A percentile compares a stretch with the other conserved stretches of the same genome.
Conservation (phyloP, 148 eudicot genomes). For the Simmondsia chinensis region DNA sequence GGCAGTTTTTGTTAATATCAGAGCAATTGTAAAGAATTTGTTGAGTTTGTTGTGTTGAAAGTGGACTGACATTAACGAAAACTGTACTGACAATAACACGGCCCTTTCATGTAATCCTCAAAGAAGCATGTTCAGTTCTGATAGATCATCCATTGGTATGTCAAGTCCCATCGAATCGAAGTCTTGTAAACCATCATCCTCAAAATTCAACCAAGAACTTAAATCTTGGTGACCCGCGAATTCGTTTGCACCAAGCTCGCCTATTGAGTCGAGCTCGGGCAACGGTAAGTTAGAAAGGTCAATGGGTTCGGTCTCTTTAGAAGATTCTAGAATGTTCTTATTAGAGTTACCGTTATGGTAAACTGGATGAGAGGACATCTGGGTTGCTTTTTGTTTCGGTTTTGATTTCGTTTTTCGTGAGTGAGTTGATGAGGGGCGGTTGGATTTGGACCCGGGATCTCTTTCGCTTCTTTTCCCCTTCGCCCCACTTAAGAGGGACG, state of each 20-base stretch:
- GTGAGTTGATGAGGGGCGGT: slow-evolving; percentile 41
- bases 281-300: slow-evolving; percentile 38
- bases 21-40: no score
- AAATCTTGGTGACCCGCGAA: slow-evolving; percentile 61
- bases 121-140: slow-evolving; percentile 63
- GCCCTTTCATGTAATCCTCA: no score
- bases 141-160: slow-evolving; percentile 87
- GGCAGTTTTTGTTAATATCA: no score
- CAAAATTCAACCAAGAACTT: slow-evolving; percentile 65
- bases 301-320: slow-evolving; percentile 32
- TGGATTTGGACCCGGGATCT: slow-evolving; percentile 40
- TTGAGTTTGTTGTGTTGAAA: no score
- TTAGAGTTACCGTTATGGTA: no score
- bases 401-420: slow-evolving; percentile 64
- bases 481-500: slow-evolving; percentile 42
- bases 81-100: no score
- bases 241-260: slow-evolving; percentile 40
- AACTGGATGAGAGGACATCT: slow-evolving; percentile 56
- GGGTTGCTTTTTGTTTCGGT: slow-evolving; percentile 76
- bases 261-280: slow-evolving; percentile 50
- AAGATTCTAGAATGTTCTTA: slow-evolving; percentile 29
- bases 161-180: slow-evolving; percentile 52
- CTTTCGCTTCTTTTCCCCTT: slow-evolving; percentile 89
- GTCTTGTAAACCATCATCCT: slow-evolving; percentile 51
- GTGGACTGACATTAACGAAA: no score